A percentile compares a stretch with the other conserved stretches of the same genome.
phyloP scores from a whole-genome alignment of 2,329 filamentous ascomycete genomes.

The Talaromyces sp. region DNA sequence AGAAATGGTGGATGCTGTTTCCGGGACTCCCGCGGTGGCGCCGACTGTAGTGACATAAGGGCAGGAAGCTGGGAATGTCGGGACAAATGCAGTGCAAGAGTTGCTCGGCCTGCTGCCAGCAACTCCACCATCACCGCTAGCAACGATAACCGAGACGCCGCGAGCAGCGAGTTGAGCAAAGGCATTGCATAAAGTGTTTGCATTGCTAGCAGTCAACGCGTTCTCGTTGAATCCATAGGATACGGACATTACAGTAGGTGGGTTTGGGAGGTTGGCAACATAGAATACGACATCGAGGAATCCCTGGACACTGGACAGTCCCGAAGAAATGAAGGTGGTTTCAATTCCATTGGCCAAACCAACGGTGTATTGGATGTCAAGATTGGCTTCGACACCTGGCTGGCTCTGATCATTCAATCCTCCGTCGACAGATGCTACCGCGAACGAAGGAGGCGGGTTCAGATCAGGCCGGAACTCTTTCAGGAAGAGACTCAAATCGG shows the following conservation, averaged over 20 bases:
- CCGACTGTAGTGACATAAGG: conserved; percentile 55
- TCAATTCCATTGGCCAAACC: conserved; percentile 4
- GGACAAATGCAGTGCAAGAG: conserved; percentile 47
- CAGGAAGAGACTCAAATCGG: conserved; percentile 15
- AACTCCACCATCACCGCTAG: conserved; percentile 32
- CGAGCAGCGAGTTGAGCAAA: conserved; percentile 53
- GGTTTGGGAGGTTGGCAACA: conserved; percentile 25
- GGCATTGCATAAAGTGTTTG: conserved; percentile 39
- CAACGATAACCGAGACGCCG: conserved; percentile 34
- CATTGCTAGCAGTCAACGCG: conserved; percentile 54
- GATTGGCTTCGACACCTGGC: conserved; percentile 7
- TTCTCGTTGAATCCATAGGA: conserved; percentile 58
- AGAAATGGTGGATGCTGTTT: conserved; percentile 27
- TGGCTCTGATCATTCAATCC: conserved; percentile 4
- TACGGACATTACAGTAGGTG: conserved; percentile 56
- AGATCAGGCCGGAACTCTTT: conserved; percentile 12
- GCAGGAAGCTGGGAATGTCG: conserved; percentile 51
- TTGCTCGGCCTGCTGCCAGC: conserved; percentile 20
- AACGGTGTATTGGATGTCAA: conserved; percentile 5
- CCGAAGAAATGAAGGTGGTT: conserved; percentile 3
- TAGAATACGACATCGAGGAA: conserved; percentile 8
- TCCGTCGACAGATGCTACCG: conserved; percentile 3
- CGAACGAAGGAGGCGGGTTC: conserved; percentile 1
- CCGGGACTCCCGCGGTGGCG: conserved; percentile 32
- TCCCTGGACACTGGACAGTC: neutral